These are phyloP conservation scores for Fusarium succisae DNA, from an alignment of 2,329 filamentous ascomycete species.

Conservation along the genomic window DNA sequence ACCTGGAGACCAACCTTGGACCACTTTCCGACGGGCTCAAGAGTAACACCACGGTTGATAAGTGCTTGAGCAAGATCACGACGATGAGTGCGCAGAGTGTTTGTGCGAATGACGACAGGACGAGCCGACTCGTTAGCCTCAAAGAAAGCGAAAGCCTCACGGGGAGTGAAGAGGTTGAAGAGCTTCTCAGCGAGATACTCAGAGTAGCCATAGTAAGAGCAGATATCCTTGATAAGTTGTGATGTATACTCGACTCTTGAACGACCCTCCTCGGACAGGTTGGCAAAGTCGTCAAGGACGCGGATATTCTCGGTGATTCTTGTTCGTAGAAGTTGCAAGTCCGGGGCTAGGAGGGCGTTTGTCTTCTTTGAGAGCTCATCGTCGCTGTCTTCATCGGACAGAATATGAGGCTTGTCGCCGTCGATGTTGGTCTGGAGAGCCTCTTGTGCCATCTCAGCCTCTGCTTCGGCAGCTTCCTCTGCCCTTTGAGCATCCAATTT, in stretches of 20 bases:
- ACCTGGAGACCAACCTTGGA: constrained; percentile 97
- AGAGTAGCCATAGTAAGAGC: constrained; percentile 96
- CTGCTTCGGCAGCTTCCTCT: constrained; percentile 82
- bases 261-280: constrained; percentile 79
- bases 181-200: constrained; percentile 96
- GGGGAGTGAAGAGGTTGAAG: constrained; percentile 88
- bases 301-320: constrained; percentile 94
- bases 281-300: constrained; percentile 87
- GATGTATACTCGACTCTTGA: constrained; percentile 89
- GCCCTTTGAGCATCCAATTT: constrained; percentile 83
- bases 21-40: constrained; percentile 98
- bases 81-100: constrained; percentile 83
- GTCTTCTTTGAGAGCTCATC: constrained; percentile 67
- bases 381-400: constrained; percentile 71
- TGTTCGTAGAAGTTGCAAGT: constrained; percentile 86
- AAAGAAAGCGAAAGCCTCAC: constrained; percentile 97
- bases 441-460: constrained; percentile 85
- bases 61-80: constrained; percentile 89
- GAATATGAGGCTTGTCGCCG: constrained; percentile 74
- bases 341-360: constrained; percentile 78
- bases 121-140: constrained; percentile 96
- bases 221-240: constrained; percentile 90
- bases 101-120: constrained; percentile 95
- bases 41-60: constrained; percentile 94
- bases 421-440: constrained; percentile 94